Evolutionary conservation across 257 asterid genomes (phyloP), one percentile per base, ranked within the genome.

Genomic region (Petrea volubilis): DNA sequence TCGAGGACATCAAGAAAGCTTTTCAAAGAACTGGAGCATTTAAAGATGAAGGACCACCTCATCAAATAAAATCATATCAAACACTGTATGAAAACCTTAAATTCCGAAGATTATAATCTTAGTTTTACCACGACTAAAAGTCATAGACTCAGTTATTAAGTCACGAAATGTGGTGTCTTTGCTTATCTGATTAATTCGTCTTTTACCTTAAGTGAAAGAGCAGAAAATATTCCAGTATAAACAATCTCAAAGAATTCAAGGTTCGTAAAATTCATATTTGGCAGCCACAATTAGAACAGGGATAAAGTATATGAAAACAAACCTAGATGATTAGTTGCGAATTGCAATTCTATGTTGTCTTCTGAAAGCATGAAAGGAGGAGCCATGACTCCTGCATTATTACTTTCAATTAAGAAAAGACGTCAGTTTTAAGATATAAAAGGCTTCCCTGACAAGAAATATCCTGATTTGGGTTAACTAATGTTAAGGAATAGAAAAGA

Each of bases 271-370:
- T 7, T 41, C 0, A 10, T 12, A 29, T 14, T 43, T 15, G 24
- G 41, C 23, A 70, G 13, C 40, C 0, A 23, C 21, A 52, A 3
- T 5, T 27, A 46, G 3, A 61, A 52, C 25, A 31, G 36, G 36
- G 18, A 50, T 13, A 38, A 60, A 25, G 7, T 13, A 5, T 13
- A 50, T 31, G 68, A 64, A 21, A 46, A 18, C 59, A 17, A 72
- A 87, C 96, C 92, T 49, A 90, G 49, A 76, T 90, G 96, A 52
- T 90, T 90, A 49, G 96, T 90, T 2, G 96, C 95, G 73, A 90
- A 90, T 65, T 90, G 96, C 87, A 86, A 58, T 55, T 90, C 96
- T 70, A 87, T 79, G 73, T 84, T 85, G 76, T 90, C 95, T 64
- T 78, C 81, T 0, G 96, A 87, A 27, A 85, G 92, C 73, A 57